These are phyloP conservation scores for Thecaphora thlaspeos DNA, from an alignment of 1,284 basidiomycete genomes.

Conservation along the genomic window DNA sequence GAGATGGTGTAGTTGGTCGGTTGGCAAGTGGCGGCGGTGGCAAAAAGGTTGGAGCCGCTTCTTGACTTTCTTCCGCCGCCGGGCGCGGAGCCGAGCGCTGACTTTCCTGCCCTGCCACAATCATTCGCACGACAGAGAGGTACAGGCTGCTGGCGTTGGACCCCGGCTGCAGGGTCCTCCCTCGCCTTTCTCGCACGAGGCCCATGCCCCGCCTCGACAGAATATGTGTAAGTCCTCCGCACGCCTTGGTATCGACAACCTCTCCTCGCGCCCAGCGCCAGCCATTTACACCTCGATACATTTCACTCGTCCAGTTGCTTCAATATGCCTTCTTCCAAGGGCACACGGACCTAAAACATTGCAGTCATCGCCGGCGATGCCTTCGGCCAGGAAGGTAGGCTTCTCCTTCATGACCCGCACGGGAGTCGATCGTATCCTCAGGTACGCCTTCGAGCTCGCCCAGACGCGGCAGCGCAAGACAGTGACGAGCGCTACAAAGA, in stretches of 20 bases:
- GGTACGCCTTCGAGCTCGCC: slow-evolving; percentile 65
- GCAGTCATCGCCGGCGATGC: slow-evolving; percentile 66
- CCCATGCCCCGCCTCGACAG: slow-evolving; percentile 2
- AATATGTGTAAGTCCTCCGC: too few relatives aligned
- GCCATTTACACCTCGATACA: too few relatives aligned
- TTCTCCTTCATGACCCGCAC: slow-evolving; percentile 60
- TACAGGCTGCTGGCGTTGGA: background rate
- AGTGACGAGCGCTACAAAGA: slow-evolving; percentile 62
- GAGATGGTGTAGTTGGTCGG: too few relatives aligned
- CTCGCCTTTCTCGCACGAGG: background rate
- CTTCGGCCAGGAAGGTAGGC: slow-evolving; percentile 64
- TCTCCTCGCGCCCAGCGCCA: too few relatives aligned
- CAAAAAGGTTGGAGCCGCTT: background rate
- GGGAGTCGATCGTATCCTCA: slow-evolving; percentile 64
- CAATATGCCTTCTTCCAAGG: slow-evolving; percentile 9
- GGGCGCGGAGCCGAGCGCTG: too few relatives aligned
- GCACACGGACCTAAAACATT: slow-evolving; percentile 58
- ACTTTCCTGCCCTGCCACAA: too few relatives aligned
- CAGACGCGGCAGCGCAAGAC: slow-evolving; percentile 62
- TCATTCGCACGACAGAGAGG: too few relatives aligned
- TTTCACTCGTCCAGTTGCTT: background rate
- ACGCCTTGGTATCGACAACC: too few relatives aligned
- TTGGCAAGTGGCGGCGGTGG: too few relatives aligned
- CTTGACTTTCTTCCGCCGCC: too few relatives aligned
- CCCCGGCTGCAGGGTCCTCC: slow-evolving; percentile 6